Conservation (phyloP, 2,329 filamentous ascomycete genomes). For the Nothopassalora personata region DNA sequence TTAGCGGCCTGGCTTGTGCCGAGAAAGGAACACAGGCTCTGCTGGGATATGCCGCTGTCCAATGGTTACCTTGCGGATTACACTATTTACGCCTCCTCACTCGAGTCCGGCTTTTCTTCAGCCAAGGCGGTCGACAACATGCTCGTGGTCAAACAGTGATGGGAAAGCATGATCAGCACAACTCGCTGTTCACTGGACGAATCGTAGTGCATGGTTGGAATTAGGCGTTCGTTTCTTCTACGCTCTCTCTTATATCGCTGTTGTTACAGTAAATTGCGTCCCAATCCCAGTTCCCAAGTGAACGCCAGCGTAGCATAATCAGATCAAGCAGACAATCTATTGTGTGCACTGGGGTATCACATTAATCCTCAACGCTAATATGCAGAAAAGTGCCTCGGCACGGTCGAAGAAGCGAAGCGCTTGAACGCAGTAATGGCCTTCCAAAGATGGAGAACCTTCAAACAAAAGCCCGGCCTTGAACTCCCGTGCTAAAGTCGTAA, state of each 20-base stretch:
- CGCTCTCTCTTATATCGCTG: not conserved
- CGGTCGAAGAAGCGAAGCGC: slow-evolving; percentile 17
- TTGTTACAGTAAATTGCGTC: not conserved
- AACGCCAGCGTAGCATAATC: not conserved
- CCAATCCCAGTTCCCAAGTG: not conserved
- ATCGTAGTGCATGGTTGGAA: not conserved
- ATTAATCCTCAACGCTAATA: slow-evolving; percentile 22
- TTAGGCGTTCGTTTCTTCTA: not conserved
- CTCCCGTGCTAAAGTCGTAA: slow-evolving; percentile 7
- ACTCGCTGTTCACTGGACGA: not conserved
- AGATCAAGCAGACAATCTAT: slow-evolving; percentile 11
- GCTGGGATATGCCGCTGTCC: not conserved
- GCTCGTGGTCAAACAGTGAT: not conserved
- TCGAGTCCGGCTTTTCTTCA: not conserved
- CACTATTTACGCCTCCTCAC: not conserved
- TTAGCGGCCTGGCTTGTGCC: not conserved
- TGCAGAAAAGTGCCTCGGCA: slow-evolving; percentile 14
- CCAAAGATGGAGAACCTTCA: slow-evolving; percentile 3
- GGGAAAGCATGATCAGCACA: not conserved
- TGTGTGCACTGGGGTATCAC: slow-evolving; percentile 23
- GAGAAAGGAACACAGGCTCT: not conserved
- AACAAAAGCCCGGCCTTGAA: slow-evolving; percentile 4
- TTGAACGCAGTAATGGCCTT: slow-evolving; percentile 22
- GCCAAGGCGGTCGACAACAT: not conserved
- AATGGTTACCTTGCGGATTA: not conserved